Base-by-base conservation (phyloP, 2,329 filamentous ascomycete genomes). In the Lizonia empirigonia region DNA sequence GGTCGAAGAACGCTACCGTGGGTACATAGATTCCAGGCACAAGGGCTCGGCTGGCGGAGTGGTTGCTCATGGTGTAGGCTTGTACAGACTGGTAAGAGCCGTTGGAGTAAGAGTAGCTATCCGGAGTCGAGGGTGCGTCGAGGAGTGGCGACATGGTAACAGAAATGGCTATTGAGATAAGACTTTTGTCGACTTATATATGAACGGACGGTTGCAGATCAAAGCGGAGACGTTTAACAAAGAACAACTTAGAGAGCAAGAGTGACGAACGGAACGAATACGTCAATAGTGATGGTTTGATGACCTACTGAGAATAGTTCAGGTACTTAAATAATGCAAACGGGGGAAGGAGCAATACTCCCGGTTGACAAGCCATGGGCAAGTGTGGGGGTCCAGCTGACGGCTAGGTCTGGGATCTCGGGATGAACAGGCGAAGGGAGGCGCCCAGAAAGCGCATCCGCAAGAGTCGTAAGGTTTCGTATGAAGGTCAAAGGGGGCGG, bases 1-100 rank as follows among this genome's bases (percentile, higher is more conserved):
- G 64, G 18, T 76, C 69, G 60, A 78, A 78, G 64, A 77, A 77
- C 12, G 75, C 74, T 12, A 76, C 70, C 1, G 74, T 77, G 2
- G 76, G 76, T 5, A 77, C 75, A 44, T 78, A 77, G 58, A 78
- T 72, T 37, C 75, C 74, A 13, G 74, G 73, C 8, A 70, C 59
- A 24, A 77, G 58, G 4, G 71, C 56, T 16, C 74, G 71, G 49
- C 67, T 68, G 39, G 73, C 69, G 52, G 72, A 71, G 45, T 73
- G 68, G 59, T 67, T 67, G 60, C 53, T 55, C 68, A 71, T 72
- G 32, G 48, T 59, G 64, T 72, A 72, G 41, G 64, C 60, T 47
- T 72, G 70, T 0, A 73, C 69, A 44, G 70, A 58, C 50, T 69
- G 69, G 30, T 70, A 67, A 36, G 65, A 69, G 12, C 46, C 56